These are phyloP conservation scores for Mycena galopus DNA, from an alignment of 768 basidiomycete species.

Conservation along the genomic window DNA sequence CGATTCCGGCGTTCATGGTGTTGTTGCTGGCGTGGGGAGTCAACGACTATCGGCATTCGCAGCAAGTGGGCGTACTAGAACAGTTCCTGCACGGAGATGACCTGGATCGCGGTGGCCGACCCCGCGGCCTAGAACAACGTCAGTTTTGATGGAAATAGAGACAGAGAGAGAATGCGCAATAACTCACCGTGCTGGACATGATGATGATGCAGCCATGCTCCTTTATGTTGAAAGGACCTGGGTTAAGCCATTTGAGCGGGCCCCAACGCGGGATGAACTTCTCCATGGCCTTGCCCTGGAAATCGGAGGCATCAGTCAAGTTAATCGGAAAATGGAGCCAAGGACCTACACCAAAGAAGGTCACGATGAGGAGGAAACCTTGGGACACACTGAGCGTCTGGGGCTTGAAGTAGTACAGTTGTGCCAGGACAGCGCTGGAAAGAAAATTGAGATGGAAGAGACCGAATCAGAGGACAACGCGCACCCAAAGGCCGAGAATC, in stretches of 20 bases:
- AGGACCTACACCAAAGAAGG: conserved; percentile 50
- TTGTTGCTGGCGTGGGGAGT: conserved; percentile 37
- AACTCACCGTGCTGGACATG: conserved; percentile 29
- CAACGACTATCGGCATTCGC: conserved; percentile 18
- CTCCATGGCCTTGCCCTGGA: conserved; percentile 27
- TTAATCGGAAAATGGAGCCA: conserved; percentile 41
- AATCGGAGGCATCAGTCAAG: conserved; percentile 40
- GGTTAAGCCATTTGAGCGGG: conserved; percentile 26
- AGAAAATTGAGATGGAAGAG: conserved; percentile 17
- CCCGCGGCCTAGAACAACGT: conserved; percentile 47
- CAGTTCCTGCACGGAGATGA: conserved; percentile 47
- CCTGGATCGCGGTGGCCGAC: conserved; percentile 48
- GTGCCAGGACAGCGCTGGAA: conserved; percentile 40
- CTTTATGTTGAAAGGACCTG: conserved; percentile 29
- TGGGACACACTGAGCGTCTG: conserved; percentile 51
- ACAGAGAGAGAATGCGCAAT: conserved; percentile 29
- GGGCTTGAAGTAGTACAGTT: conserved; percentile 45
- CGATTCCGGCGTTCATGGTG: conserved; percentile 42
- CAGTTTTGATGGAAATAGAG: conserved; percentile 33
- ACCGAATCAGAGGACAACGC: conserved; percentile 34
- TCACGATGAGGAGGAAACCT: conserved; percentile 48
- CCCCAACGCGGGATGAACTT: conserved; percentile 21
- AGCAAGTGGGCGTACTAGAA: conserved; percentile 38
- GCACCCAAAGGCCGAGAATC: conserved; percentile 56
- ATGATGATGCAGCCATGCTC: conserved; percentile 29